Evolutionary conservation across 208 protist genomes (phyloP), one percentile per base, ranked within the genome.

Genomic region (Polymyxa betae): DNA sequence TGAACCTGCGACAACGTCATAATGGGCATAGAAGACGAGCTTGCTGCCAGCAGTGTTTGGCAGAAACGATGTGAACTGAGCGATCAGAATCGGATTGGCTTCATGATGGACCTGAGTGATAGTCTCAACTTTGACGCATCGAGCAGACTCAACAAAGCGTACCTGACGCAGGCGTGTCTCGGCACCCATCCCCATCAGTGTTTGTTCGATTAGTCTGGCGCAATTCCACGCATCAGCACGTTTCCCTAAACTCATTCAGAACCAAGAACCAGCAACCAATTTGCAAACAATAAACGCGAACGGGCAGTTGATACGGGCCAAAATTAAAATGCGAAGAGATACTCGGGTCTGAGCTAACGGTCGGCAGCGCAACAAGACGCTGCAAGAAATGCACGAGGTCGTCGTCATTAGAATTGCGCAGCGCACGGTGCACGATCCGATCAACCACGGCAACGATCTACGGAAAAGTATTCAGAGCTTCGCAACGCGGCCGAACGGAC

Each of bases 11-110:
- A 82, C 5, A 40, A 82, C 72, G n/a, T 82, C 72, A 43, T 82
- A 82, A 82, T 82, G 72, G 10, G 72, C 72, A 82, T 82, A 82
- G 40, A 82, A 82, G 12, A 82, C 72, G 40, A 82, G 16, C n/a
- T 82, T 82, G 72, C 16, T 5, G 5, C 72, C 16, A 43, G n/a
- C 12, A 5, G n/a, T 5, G 35, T 82, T 35, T 5, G 5, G 5
- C 72, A n/a, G n/a, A 43, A 82, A 82, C n/a, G 72, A 35, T 12
- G 72, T 20, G 10, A 82, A 45, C 16, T 43, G 5, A 16, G 72
- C 72, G 40, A 82, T 82, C 72, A 82, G 72, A 43, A 82, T 82
- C 40, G 72, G 72, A 35, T 82, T 82, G 72, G 35, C 5, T 38
- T 82, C 72, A 16, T 5, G 40, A 16, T 82, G 5, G 16, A 82